Evolutionary conservation across 129 eudicot genomes (phyloP).

Genomic region (Deinandra increscens): DNA sequence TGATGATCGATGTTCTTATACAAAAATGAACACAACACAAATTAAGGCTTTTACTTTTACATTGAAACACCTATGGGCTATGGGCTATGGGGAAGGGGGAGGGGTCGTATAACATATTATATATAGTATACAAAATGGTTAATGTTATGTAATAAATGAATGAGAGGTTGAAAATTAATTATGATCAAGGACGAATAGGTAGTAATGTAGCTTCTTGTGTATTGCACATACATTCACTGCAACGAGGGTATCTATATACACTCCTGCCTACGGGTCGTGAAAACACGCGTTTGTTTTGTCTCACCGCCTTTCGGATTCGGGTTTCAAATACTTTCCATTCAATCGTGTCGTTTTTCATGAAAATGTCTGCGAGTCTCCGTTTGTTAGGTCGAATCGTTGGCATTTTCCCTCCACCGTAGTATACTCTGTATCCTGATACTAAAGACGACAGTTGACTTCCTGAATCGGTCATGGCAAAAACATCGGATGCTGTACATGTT

Average conservation of each 20-base stretch:
- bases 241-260: conserved; percentile 92
- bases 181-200: conserved; percentile 27
- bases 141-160: conserved; percentile 29
- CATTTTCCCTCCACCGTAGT: conserved; percentile 92
- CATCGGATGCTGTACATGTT: conserved; percentile 81
- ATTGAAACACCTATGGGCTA: no score
- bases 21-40: no score
- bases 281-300: conserved; percentile 87
- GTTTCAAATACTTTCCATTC: conserved; percentile 86
- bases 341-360: conserved; percentile 75
- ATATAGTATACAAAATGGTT: conserved; percentile 18
- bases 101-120: no score
- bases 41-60: no score
- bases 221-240: conserved; percentile 87
- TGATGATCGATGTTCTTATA: no score
- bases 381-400: conserved; percentile 96
- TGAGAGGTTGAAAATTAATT: conserved; percentile 12
- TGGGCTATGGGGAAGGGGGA: no score
- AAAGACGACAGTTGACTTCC: conserved; percentile 95
- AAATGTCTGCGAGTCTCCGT: conserved; percentile 94
- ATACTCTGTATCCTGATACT: conserved; percentile 80
- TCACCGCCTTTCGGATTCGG: conserved; percentile 83
- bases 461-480: conserved; percentile 95
- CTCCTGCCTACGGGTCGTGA: conserved; percentile 85
- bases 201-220: conserved; percentile 30